Evolutionary conservation across 345 rosid genomes (phyloP).

Genomic region (Acer campestre): DNA sequence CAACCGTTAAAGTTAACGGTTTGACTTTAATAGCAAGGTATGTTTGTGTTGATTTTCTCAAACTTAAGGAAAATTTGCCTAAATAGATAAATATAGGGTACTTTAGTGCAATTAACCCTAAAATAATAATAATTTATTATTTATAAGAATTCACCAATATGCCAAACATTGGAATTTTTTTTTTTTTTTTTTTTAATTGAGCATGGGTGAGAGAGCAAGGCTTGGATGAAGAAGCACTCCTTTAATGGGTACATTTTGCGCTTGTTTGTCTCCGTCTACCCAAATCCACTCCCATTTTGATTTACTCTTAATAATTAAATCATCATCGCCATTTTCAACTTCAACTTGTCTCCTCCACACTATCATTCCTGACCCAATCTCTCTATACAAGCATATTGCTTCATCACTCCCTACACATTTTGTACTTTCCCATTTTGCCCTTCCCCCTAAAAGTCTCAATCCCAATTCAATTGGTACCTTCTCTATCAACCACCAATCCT

Average conservation of each 20-base stretch:
- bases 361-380: constrained; percentile 53
- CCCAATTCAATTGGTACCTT: constrained; percentile 43
- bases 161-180: background rate
- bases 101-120: no score
- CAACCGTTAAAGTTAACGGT: no score
- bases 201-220: constrained; percentile 30
- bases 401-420: constrained; percentile 47
- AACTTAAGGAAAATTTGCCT: no score
- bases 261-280: constrained; percentile 47
- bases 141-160: no score
- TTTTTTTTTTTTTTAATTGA: background rate
- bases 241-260: constrained; percentile 35
- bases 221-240: constrained; percentile 48
- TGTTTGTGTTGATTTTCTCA: no score
- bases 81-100: no score
- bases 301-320: background rate
- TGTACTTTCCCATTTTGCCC: constrained; percentile 40
- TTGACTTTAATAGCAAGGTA: no score
- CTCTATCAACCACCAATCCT: constrained; percentile 35
- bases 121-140: no score
- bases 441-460: constrained; percentile 31
- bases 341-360: constrained; percentile 50
- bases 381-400: constrained; percentile 47
- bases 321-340: background rate
- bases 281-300: constrained; percentile 53